Base-by-base conservation (phyloP, 148 eudicot species). In the Nepenthes mirabilis region DNA sequence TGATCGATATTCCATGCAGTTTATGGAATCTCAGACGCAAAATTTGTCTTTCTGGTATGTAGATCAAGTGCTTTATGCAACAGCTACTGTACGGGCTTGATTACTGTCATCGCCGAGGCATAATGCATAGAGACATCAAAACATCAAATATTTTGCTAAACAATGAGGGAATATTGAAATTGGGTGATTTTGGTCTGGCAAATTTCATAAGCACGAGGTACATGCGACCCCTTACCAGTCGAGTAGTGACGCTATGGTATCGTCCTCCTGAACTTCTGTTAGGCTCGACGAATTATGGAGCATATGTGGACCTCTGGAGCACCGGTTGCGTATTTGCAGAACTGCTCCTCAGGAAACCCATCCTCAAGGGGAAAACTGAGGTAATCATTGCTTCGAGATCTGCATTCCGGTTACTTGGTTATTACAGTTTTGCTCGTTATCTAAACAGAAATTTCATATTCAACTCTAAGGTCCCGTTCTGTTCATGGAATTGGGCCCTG, bases 141-240 rank as follows among this genome's bases (percentile, higher is more conserved):
- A 56, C 88, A 6, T 79, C 98, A 8, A 91, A 91, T 57, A 82
- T 91, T 52, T 74, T 91, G 79, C 70, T 91, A 36, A 83, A 82
- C 61, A 80, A 82, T 63, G 83, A 88, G 36, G 98, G 98, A 53
- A 63, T 77, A 9, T 56, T 91, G 69, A 91, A 91, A 66, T 71
- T 91, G 13, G 98, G 77, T n/a, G 98, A 91, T 75, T 91, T 91
- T 67, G 98, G 98, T 5, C 70, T 91, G 60, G 98, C 98, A 33
- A 87, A 81, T 65, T 79, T 72, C 56, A 60, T 69, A 55, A 71
- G 74, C 55, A 55, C 77, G 14, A 74, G 76, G 68, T 64, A 72
- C 61, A 77, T 69, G 72, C 83, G 81, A 55, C 79, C 82, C 2
- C 76, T 91, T 58, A 91, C 96, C 34, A 81, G 90, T 64, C 98